Conservation (phyloP, 129 eudicot genomes). For the Silybum marianum region DNA sequence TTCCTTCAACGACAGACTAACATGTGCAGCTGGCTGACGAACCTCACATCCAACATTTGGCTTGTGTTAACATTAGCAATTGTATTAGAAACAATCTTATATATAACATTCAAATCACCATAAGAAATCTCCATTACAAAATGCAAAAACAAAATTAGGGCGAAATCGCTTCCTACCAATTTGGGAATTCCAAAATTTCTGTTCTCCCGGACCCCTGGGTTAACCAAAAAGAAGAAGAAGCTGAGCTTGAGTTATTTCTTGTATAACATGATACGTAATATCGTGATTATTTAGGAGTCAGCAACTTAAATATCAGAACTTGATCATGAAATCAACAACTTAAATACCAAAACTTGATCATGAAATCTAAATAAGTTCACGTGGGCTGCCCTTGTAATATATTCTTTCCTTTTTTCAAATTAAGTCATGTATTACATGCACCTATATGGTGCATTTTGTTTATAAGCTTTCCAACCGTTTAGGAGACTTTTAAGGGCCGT, state of each 20-base stretch:
- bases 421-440: not conserved
- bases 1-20: not conserved
- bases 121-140: conserved; percentile 3
- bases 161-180: conserved; percentile 15
- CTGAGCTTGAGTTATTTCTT: not conserved
- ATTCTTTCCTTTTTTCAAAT: not conserved
- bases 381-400: not conserved
- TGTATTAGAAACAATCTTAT: not conserved
- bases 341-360: not conserved
- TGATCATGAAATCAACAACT: not conserved
- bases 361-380: not conserved
- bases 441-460: not conserved
- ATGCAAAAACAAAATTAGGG: not conserved
- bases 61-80: not conserved
- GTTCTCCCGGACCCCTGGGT: not conserved
- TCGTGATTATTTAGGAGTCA: no score
- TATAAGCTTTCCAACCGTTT: not conserved
- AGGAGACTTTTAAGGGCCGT: not conserved
- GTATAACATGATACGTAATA: no score
- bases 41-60: not conserved
- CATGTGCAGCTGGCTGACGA: not conserved
- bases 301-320: no score
- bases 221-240: no score
- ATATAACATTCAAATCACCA: not conserved
- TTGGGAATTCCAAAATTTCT: not conserved